Evolutionary conservation across 2,329 filamentous ascomycete genomes (phyloP).

Genomic region (Colletotrichum simmondsii): DNA sequence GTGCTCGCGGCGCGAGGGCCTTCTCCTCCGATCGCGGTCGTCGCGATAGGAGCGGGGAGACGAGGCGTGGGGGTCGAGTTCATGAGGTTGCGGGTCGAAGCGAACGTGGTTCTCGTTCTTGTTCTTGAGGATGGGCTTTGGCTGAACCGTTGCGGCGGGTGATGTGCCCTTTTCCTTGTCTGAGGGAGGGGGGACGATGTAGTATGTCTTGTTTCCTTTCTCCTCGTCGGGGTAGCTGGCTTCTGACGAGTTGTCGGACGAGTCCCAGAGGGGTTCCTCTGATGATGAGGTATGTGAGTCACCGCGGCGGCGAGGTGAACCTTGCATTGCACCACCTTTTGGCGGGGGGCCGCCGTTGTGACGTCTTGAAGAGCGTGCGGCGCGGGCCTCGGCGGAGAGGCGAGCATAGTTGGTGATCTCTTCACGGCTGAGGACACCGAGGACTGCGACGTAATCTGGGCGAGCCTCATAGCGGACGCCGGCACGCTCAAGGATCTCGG

Average conservation of each 20-base stretch:
- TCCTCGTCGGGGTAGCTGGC: slow-evolving; percentile 38
- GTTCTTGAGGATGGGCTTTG: slow-evolving; percentile 72
- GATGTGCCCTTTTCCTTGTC: slow-evolving; percentile 40
- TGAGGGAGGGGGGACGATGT: slow-evolving; percentile 51
- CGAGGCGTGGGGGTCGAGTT: slow-evolving; percentile 50
- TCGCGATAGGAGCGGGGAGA: slow-evolving; percentile 41
- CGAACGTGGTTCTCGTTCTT: slow-evolving; percentile 67
- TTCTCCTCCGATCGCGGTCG: slow-evolving; percentile 47
- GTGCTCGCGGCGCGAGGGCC: slow-evolving; percentile 35
- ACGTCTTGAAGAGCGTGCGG: slow-evolving; percentile 43
- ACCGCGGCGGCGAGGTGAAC: neutral
- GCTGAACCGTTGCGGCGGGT: slow-evolving; percentile 51
- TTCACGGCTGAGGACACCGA: slow-evolving; percentile 64
- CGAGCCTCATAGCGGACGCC: slow-evolving; percentile 70
- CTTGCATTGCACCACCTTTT: slow-evolving; percentile 27
- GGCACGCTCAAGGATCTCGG: slow-evolving; percentile 65
- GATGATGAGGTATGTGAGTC: slow-evolving; percentile 35
- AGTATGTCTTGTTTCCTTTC: slow-evolving; percentile 48
- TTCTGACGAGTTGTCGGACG: slow-evolving; percentile 40
- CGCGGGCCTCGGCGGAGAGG: slow-evolving; percentile 59
- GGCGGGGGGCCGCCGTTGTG: neutral
- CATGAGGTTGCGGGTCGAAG: slow-evolving; percentile 60
- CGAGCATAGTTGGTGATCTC: slow-evolving; percentile 64
- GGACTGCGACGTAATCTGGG: slow-evolving; percentile 68
- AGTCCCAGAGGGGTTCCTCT: slow-evolving; percentile 42